Evolutionary conservation across 495 filamentous ascomycete species (phyloP).

Genomic region (Podospora anserina): DNA sequence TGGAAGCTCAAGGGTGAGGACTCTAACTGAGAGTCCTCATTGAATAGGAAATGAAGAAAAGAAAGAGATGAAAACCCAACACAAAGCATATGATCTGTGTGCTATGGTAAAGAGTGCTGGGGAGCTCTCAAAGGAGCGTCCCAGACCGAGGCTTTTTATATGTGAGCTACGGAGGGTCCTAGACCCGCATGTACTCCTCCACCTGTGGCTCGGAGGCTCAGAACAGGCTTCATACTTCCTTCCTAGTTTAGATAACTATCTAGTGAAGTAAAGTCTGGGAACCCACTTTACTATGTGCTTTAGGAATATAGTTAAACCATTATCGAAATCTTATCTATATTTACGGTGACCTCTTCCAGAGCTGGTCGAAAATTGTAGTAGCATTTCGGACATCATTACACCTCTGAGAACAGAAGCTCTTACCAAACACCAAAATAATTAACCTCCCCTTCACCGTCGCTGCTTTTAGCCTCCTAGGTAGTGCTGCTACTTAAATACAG

Average conservation of each 20-base stretch:
- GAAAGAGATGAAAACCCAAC: no score
- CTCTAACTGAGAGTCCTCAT: no score
- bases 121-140: no score
- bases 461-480: constrained; percentile 10
- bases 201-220: no score
- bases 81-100: no score
- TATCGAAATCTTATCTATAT: not conserved
- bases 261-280: not conserved
- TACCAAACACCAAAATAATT: not conserved
- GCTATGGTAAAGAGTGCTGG: no score
- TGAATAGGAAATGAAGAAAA: no score
- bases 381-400: not conserved
- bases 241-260: not conserved
- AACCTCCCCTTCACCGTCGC: not conserved
- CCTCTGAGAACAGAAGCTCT: not conserved
- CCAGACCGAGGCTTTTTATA: no score
- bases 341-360: not conserved
- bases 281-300: no score
- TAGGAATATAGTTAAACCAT: not conserved
- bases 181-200: no score
- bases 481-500: constrained; percentile 16
- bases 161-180: no score
- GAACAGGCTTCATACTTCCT: not conserved
- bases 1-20: no score
- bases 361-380: not conserved